Evolutionary conservation across 495 filamentous ascomycete species (phyloP).

Genomic region (Penicillium turbatum): DNA sequence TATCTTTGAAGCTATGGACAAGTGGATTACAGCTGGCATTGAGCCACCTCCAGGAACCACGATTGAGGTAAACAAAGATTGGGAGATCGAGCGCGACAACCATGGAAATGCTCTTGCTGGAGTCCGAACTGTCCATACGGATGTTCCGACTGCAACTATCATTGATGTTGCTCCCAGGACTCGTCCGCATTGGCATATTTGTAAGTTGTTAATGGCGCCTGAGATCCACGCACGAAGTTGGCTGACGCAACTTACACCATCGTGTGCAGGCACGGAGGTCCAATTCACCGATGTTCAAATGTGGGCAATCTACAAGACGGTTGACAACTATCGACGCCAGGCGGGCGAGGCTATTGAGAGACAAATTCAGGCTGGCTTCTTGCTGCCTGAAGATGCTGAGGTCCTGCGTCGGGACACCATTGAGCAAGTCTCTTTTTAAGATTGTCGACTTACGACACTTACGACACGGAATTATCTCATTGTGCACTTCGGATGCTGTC

Average conservation of each 20-base stretch:
- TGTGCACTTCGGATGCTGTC: not conserved
- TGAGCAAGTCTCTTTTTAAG: not conserved
- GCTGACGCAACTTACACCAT: not conserved
- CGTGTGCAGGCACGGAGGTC: not conserved
- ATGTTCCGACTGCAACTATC: slow-evolving; percentile 1
- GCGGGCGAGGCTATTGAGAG: not conserved
- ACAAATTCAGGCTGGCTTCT: slow-evolving; percentile 4
- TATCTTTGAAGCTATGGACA: slow-evolving; percentile 12
- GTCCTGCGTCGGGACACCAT: slow-evolving; percentile 10
- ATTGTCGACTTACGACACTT: not conserved
- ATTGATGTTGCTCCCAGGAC: slow-evolving; percentile 3
- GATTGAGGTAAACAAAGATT: not conserved
- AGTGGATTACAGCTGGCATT: slow-evolving; percentile 1
- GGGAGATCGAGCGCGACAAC: slow-evolving; percentile 5
- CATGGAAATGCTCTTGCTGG: slow-evolving; percentile 9
- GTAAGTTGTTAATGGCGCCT: slow-evolving; percentile 1
- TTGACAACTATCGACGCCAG: not conserved
- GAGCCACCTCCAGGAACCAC: not conserved
- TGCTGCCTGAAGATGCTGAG: slow-evolving; percentile 8
- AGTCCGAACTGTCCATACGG: slow-evolving; percentile 12
- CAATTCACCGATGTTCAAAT: not conserved
- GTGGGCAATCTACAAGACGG: not conserved
- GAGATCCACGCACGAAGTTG: not conserved
- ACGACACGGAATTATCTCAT: not conserved
- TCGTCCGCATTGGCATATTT: slow-evolving; percentile 7